Evolutionary conservation across 345 rosid species (phyloP).

Genomic region (Hibiscus mutabilis): DNA sequence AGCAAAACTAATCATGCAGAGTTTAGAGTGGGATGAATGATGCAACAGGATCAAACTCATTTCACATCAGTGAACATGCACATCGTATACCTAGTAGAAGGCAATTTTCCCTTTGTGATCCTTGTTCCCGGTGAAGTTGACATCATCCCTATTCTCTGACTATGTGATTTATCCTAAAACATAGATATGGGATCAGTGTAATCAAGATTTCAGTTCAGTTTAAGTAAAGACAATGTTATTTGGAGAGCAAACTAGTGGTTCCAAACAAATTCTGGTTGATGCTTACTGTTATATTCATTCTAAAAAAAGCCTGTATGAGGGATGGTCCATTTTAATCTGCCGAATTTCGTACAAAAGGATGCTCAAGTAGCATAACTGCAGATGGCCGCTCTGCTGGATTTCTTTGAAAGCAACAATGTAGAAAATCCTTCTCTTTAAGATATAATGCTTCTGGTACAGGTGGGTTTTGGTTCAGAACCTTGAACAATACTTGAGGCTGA

Average conservation of each 20-base stretch:
- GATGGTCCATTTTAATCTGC: conserved; percentile 22
- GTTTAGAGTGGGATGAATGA: background rate
- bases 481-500: conserved; percentile 71
- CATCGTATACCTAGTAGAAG: conserved; percentile 20
- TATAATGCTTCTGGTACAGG: conserved; percentile 53
- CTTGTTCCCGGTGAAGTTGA: conserved; percentile 7
- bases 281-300: conserved; percentile 23
- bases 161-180: conserved; percentile 30
- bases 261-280: conserved; percentile 1
- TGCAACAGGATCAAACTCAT: background rate
- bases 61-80: background rate
- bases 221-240: background rate
- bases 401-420: conserved; percentile 44
- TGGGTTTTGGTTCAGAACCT: conserved; percentile 43
- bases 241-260: background rate
- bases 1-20: background rate
- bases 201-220: background rate
- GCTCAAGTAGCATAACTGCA: conserved; percentile 43
- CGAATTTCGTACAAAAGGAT: conserved; percentile 45
- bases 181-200: background rate
- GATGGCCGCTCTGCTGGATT: conserved; percentile 56
- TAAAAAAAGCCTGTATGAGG: conserved; percentile 18
- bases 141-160: conserved; percentile 13
- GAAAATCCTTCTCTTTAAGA: conserved; percentile 57
- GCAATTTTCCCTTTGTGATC: conserved; percentile 14